A percentile compares a stretch with the other conserved stretches of the same genome.
These are phyloP conservation scores for Malus hybrid DNA, from an alignment of 331 rosid genomes.

Conservation along the genomic window DNA sequence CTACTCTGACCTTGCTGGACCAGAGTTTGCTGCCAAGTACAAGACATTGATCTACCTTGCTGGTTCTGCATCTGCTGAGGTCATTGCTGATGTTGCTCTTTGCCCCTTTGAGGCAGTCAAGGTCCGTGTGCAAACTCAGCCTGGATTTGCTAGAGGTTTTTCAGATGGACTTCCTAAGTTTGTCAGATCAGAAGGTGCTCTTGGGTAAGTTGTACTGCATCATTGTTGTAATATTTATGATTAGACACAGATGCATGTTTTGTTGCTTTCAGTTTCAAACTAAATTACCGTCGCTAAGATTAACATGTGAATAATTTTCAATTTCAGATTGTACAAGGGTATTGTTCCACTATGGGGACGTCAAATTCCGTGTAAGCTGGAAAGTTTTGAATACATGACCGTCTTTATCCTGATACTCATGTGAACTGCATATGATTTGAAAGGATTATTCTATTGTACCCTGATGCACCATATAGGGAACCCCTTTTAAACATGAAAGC, in stretches of 20 bases:
- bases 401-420: neutral
- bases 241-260: neutral
- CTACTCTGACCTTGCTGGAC: conserved; percentile 94
- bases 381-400: neutral
- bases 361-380: conserved; percentile 87
- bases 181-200: conserved; percentile 72
- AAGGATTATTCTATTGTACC: neutral
- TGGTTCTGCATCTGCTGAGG: conserved; percentile 96
- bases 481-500: neutral
- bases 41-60: conserved; percentile 98
- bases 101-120: conserved; percentile 98
- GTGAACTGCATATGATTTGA: neutral
- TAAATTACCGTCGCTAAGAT: neutral
- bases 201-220: conserved; percentile 50
- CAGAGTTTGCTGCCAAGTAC: conserved; percentile 85
- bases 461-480: neutral
- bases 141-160: conserved; percentile 90
- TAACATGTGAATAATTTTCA: neutral
- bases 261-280: neutral
- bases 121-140: conserved; percentile 98
- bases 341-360: conserved; percentile 98
- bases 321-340: conserved; percentile 91
- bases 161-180: conserved; percentile 90
- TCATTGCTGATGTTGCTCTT: conserved; percentile 87
- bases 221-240: neutral